phyloP scores from a whole-genome alignment of 345 rosid species.

The Cardamine occulta region DNA sequence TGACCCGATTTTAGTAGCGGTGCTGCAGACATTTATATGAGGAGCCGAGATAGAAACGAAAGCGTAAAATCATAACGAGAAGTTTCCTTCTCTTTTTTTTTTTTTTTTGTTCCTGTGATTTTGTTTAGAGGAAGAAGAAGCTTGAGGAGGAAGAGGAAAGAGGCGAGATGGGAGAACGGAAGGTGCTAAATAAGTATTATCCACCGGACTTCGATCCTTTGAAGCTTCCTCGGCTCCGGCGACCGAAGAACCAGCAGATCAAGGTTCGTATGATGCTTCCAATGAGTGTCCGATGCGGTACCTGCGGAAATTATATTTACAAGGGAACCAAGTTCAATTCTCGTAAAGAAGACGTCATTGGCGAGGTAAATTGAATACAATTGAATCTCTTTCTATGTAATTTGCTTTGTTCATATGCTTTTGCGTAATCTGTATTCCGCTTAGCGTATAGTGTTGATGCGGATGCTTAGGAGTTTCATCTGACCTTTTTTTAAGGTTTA shows the following conservation, averaged over 20 bases:
- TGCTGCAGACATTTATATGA: background rate
- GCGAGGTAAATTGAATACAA: conserved; percentile 61
- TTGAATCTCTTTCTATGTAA: background rate
- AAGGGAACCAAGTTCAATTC: conserved; percentile 95
- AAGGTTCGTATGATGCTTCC: conserved; percentile 98
- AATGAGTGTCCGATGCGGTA: conserved; percentile 92
- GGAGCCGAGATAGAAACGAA: background rate
- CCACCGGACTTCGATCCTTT: conserved; percentile 97
- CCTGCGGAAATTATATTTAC: conserved; percentile 89
- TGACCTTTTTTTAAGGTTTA: background rate
- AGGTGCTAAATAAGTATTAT: conserved; percentile 87
- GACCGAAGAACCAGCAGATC: conserved; percentile 88
- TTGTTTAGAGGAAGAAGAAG: conserved; percentile 24
- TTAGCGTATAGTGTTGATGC: background rate
- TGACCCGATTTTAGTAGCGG: conserved; percentile 15
- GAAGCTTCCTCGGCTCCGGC: conserved; percentile 70
- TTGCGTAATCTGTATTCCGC: background rate
- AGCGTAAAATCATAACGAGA: background rate
- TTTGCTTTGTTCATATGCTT: conserved; percentile 13
- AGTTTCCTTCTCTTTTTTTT: background rate
- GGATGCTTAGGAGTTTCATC: background rate
- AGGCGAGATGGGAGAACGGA: conserved; percentile 84
- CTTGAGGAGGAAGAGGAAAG: conserved; percentile 24
- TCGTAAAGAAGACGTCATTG: conserved; percentile 83
- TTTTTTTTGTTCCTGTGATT: background rate